A percentile compares a stretch with the other conserved stretches of the same genome.
Conservation (phyloP, 805 yeast genomes). For the Candida patagonica region DNA sequence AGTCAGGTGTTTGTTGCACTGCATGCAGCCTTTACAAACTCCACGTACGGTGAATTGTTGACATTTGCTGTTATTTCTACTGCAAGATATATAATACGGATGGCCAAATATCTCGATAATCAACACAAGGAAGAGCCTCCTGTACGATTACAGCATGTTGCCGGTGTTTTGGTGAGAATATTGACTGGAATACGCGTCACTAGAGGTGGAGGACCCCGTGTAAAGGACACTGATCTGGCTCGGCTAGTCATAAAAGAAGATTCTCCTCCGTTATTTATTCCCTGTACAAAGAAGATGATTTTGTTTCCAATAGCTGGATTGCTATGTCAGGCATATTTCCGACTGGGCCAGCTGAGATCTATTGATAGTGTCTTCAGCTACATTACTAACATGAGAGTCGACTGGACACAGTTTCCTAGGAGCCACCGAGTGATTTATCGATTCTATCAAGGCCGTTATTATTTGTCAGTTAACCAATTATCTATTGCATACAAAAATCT, state of each 20-base stretch:
- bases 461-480: slow-evolving; percentile 43
- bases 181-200: slow-evolving; percentile 54
- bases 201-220: too few species aligned
- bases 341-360: slow-evolving; percentile 22
- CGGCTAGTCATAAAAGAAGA: slow-evolving; percentile 8
- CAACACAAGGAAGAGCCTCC: slow-evolving; percentile 21
- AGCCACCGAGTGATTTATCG: slow-evolving; percentile 48
- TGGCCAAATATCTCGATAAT: slow-evolving; percentile 14
- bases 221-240: too few species aligned
- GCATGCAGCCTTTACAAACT: slow-evolving; percentile 29
- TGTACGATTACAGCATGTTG: slow-evolving; percentile 32
- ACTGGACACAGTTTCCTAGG: slow-evolving; percentile 32
- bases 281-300: slow-evolving; percentile 36
- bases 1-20: slow-evolving; percentile 36
- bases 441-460: slow-evolving; percentile 47
- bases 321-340: slow-evolving; percentile 49
- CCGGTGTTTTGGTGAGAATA: slow-evolving; percentile 45
- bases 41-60: slow-evolving; percentile 24
- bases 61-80: slow-evolving; percentile 9
- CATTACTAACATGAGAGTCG: slow-evolving; percentile 42
- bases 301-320: slow-evolving; percentile 44
- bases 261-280: slow-evolving; percentile 2
- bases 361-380: slow-evolving; percentile 46
- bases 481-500: slow-evolving; percentile 45
- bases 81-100: slow-evolving; percentile 11